These are phyloP conservation scores for Lachancea mirantina DNA, from an alignment of 805 yeast genomes.

Conservation along the genomic window DNA sequence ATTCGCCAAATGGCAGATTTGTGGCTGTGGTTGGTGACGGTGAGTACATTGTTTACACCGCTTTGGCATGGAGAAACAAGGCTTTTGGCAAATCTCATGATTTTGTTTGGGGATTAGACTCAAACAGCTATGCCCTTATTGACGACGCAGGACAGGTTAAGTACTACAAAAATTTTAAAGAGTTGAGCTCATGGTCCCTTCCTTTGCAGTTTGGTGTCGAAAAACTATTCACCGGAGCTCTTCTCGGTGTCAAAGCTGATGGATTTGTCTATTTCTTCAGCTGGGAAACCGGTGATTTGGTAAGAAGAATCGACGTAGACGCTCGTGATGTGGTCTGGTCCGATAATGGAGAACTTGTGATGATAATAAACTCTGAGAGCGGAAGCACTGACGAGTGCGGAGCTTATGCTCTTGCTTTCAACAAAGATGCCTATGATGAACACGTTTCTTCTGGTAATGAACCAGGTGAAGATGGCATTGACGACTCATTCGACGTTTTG, in stretches of 20 bases:
- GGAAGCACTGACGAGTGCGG: slow-evolving; percentile 32
- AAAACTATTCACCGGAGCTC: slow-evolving; percentile 81
- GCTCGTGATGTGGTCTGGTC: slow-evolving; percentile 83
- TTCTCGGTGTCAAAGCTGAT: slow-evolving; percentile 76
- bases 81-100: slow-evolving; percentile 85
- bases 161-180: slow-evolving; percentile 79
- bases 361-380: slow-evolving; percentile 51
- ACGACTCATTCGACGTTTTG: slow-evolving; percentile 75
- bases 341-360: slow-evolving; percentile 82
- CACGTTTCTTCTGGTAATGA: slow-evolving; percentile 40
- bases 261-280: slow-evolving; percentile 85
- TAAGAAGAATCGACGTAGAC: slow-evolving; percentile 84
- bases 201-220: slow-evolving; percentile 68
- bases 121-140: slow-evolving; percentile 78
- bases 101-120: slow-evolving; percentile 92
- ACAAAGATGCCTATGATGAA: slow-evolving; percentile 56
- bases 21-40: slow-evolving; percentile 98
- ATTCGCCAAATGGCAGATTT: slow-evolving; percentile 96
- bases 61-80: slow-evolving; percentile 97
- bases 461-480: slow-evolving; percentile 78
- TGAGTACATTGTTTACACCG: slow-evolving; percentile 91
- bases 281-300: slow-evolving; percentile 83
- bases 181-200: slow-evolving; percentile 54
- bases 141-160: slow-evolving; percentile 59
- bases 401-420: slow-evolving; percentile 71